These are phyloP conservation scores for Lunasporangiospora selenospora DNA, from an alignment of 192 early-diverging fungal species.

Conservation along the genomic window DNA sequence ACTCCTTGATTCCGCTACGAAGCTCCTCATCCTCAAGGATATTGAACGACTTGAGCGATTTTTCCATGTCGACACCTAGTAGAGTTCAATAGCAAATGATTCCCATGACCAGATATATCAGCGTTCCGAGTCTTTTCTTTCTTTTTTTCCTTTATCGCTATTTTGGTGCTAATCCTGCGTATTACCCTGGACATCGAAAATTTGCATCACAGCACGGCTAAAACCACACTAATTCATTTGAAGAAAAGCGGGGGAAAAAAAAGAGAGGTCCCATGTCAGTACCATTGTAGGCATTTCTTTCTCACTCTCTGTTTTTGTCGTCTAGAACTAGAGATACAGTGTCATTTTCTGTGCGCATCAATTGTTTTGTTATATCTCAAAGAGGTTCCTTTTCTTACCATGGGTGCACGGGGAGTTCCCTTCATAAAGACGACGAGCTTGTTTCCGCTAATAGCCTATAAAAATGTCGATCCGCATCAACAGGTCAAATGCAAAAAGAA, in stretches of 20 bases:
- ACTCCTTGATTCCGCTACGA: conserved; percentile 95
- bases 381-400: conserved; percentile 54
- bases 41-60: conserved; percentile 78
- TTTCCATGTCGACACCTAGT: conserved; percentile 70
- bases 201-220: conserved; percentile 91
- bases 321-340: neutral
- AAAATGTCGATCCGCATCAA: neutral
- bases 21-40: conserved; percentile 91
- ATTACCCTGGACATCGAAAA: conserved; percentile 79
- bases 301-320: neutral
- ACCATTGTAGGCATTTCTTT: too few relatives aligned
- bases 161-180: too few relatives aligned
- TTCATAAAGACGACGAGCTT: conserved; percentile 96
- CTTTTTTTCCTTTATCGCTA: too few relatives aligned
- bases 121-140: too few relatives aligned
- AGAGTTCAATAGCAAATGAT: neutral
- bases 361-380: neutral
- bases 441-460: conserved; percentile 66
- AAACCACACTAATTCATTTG: conserved; percentile 79
- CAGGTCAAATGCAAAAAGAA: neutral
- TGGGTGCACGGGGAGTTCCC: conserved; percentile 90
- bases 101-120: too few relatives aligned
- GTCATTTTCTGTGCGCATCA: too few relatives aligned
- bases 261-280: neutral
- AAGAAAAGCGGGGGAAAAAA: neutral